A percentile compares a stretch with the other conserved stretches of the same genome.
phyloP scores from a whole-genome alignment of 1,284 basidiomycete genomes.

The Phylloporus sp. region DNA sequence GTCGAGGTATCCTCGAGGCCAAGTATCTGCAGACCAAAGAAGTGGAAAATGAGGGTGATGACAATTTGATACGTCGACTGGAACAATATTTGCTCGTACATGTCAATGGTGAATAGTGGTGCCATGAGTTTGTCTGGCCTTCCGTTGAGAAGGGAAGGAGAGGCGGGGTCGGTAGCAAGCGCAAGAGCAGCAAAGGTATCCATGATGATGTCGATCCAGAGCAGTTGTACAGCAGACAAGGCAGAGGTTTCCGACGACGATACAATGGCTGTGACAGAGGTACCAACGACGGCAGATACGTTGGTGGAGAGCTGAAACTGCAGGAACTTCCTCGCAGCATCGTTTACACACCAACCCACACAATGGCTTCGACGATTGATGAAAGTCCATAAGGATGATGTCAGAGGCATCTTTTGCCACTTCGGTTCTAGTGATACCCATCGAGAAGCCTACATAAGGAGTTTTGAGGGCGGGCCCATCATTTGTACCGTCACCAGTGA shows the following conservation, averaged over 20 bases:
- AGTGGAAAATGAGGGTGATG: conserved; percentile 90
- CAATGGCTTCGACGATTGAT: conserved; percentile 95
- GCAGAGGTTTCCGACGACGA: conserved; percentile 83
- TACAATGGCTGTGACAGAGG: conserved; percentile 90
- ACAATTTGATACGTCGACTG: conserved; percentile 91
- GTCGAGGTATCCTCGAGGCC: conserved; percentile 56
- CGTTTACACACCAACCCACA: conserved; percentile 99
- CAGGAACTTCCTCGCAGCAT: conserved; percentile 95
- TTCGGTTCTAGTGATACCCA: conserved; percentile 99
- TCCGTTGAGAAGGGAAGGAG: conserved; percentile 81
- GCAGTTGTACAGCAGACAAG: conserved; percentile 91
- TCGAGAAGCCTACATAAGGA: conserved; percentile 93
- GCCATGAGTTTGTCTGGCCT: conserved; percentile 90
- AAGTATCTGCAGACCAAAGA: conserved; percentile 80
- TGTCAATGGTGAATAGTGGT: conserved; percentile 89
- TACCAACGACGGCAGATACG: conserved; percentile 94
- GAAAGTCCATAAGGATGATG: conserved; percentile 97
- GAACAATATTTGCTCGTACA: conserved; percentile 94
- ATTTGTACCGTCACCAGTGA: conserved; percentile 98
- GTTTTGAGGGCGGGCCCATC: conserved; percentile 97
- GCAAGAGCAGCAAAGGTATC: conserved; percentile 98
- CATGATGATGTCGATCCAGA: conserved; percentile 99
- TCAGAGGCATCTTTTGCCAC: conserved; percentile 99
- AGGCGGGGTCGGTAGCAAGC: conserved; percentile 94
- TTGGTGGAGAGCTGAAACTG: conserved; percentile 99